Evolutionary conservation across 2,329 filamentous ascomycete genomes (phyloP), one percentile per base, ranked within the genome.

Genomic region (Fusarium tricinctum): DNA sequence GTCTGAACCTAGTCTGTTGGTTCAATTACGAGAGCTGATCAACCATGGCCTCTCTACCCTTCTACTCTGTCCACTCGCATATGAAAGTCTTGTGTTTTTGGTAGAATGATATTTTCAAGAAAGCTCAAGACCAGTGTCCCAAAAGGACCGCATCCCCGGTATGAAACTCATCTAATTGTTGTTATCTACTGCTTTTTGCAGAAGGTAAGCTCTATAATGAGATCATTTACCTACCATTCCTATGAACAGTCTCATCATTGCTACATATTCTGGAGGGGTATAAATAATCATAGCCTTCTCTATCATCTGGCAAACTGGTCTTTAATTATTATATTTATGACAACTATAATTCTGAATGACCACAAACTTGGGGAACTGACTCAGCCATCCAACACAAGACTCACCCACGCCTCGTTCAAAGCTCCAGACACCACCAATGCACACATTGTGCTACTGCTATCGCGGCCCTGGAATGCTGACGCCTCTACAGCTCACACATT

Each of bases 401-500:
- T 58, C 33, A 26, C 23, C 13, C 42, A 59, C 35, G 38, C 20
- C 30, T 58, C 35, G 15, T 32, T 49, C 40, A 44, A 47, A 32
- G 35, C n/a, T 38, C 48, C 32, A 44, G 44, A 38, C 28, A 40
- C 46, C 15, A 20, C 44, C 43, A 32, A 40, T 38, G 56, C 32
- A 47, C 49, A 30, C 10, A 5, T 12, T 12, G 26, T 26, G 26
- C 23, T 28, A 9, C 8, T 28, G 28, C 10, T 30, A 28, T 62
- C 33, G 7, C 3, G 22, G n/a, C 23, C 32, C 54, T 55, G 61
- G 61, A 65, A 65, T 55, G 62, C 60, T 35, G 39, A 47, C 40
- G 39, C 44, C 40, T 55, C 55, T 19, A 15, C 26, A 40, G 23
- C 45, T 46, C 23, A 64, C 35, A 47, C 46, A 51, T 46, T 58